Base-by-base conservation (phyloP, 768 basidiomycete species). In the Hericium rajendrae region DNA sequence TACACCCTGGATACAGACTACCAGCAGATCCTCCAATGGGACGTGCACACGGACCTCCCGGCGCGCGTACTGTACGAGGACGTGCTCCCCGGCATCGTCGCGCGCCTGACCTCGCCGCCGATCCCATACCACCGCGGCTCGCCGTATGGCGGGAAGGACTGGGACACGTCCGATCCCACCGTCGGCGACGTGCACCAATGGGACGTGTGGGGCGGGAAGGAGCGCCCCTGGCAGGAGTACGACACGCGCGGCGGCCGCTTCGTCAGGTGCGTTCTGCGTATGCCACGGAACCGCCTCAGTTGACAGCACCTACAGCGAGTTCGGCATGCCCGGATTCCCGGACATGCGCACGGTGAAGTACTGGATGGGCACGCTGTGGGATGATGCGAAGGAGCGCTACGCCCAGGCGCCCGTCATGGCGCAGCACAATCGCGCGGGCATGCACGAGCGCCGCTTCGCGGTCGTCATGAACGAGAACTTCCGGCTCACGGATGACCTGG, bases 161-260 rank as follows among this genome's bases (percentile, higher is more conserved):
- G 85, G 62, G 70, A 71, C 8, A 86, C 87, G 0, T 81, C 78
- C 0, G 92, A 97, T 68, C 74, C 74, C 65, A 86, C 81, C 0
- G 76, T 86, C 20, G 95, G 95, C 12, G 95, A 98, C 71, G 72
- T 94, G 28, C 94, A 97, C 66, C 93, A 97, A 70, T 95, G 92
- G 89, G 91, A 93, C 68, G 91, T 95, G 12, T 95, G 93, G 93
- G 92, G 94, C 66, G 93, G 90, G 18, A 77, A 88, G 3, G 92
- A 97, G 68, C 87, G 94, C 65, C 83, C 91, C 0, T 98, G 94
- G 90, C 83, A 88, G 59, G 89, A 94, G 57, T 97, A 93, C 91
- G 91, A 94, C 64, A 81, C 80, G 51, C 77, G 97, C 15, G 77
- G 88, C 0, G 94, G 93, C 12, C 83, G 95, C 38, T 97, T 97